Base-by-base conservation (phyloP, 192 early-diverging fungal species). In the Podila clonocystis region DNA sequence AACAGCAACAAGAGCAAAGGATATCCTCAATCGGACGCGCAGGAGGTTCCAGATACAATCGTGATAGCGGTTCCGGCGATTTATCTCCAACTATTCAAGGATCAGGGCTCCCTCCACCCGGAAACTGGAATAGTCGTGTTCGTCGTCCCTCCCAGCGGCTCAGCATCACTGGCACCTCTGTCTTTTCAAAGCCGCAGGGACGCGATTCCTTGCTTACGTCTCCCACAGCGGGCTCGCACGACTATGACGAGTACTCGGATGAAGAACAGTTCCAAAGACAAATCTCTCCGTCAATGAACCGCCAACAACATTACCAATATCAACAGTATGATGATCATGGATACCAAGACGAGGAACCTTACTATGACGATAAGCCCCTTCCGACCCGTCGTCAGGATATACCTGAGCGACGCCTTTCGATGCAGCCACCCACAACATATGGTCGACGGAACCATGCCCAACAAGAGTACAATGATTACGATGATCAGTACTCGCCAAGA, bases 281-380 rank as follows among this genome's bases (percentile, higher is more conserved):
- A 2, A 55, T 17, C n/a, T 24, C 52, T 24, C 52, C 52, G 24
- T 55, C 52, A 19, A 5, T 7, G 3, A 55, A 55, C 1, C 52
- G 24, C n/a, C 52, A 55, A 12, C 52, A 55, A 26, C n/a, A 24
- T 9, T n/a, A 52, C 17, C 50, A 52, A 9, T 22, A 52, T 17
- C 50, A 52, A 52, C 52, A 55, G 17, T 26, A 55, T 22, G 52
- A 55, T 55, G 52, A 55, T 9, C 52, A 55, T 55, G 52, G n/a
- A 55, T 26, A 55, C n/a, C 24, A 55, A 24, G 52, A 55, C 7
- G 52, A 55, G n/a, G 52, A 55, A 9, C 52, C 52, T 26, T 55
- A 55, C 11, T n/a, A 55, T 17, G 52, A 55, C 17, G 52, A 55
- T 2, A 22, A 55, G 11, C 52, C 52, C 1, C 22, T 55, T 24